Evolutionary conservation across 2,329 filamentous ascomycete species (phyloP), one percentile per base, ranked within the genome.

Genomic region (Penicillium brevicompactum): DNA sequence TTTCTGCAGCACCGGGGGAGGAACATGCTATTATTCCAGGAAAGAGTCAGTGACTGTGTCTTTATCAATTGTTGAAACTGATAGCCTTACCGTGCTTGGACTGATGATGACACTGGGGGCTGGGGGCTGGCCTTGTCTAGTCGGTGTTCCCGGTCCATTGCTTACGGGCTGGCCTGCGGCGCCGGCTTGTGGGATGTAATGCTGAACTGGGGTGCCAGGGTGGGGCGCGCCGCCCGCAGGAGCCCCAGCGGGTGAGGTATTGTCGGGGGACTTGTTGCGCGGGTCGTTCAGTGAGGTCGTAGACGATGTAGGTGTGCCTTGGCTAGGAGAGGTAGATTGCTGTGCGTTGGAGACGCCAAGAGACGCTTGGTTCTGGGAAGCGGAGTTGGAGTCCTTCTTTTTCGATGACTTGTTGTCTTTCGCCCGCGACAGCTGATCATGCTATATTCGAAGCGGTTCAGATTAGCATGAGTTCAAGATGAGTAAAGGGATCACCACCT

Each of bases 1-100:
- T 97, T 79, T 99, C 94, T 61, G 92, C 89, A 55, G 92, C 89
- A 64, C 94, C 94, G 46, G 94, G 94, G 92, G 92, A 48, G 94
- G 92, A 43, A 94, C 81, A 78, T 99, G 94, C 92, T 94, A 68
- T 27, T 30, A 49, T 44, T 24, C 52, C 47, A 51, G 31, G 40
- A 27, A 32, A 51, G 16, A 2, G 7, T 62, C 52, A 61, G 58
- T 43, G 43, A 38, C 42, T 44, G 32, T 27, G 34, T 8, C 11
- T 9, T 24, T 10, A 22, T 18, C 30, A 53, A 56, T 40, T 7
- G 22, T 51, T 30, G 37, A 42, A n/a, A 53, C 56, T 46, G 49
- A 16, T 55, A 60, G 62, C 79, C 89, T 81, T 83, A 94, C 91
- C 65, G 92, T 92, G 74, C 93, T 97, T 51, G 92, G 92, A 75